Conservation (phyloP, 768 basidiomycete genomes). For the Rhodotorula toruloides region DNA sequence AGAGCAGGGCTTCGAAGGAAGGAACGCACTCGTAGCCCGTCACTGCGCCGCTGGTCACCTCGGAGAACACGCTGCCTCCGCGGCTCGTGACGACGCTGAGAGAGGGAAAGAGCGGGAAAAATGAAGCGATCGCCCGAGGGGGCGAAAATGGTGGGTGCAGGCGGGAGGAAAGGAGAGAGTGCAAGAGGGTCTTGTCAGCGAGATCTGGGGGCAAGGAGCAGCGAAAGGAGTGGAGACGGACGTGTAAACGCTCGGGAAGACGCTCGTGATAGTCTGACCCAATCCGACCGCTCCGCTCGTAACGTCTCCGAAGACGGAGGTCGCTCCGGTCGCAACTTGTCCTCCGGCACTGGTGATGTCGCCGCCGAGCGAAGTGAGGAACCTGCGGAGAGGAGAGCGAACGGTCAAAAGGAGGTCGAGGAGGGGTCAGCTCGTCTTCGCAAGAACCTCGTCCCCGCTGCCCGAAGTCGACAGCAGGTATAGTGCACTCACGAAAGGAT, state of each 20-base stretch:
- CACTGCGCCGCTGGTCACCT: constrained; percentile 1
- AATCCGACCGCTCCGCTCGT: constrained; percentile 5
- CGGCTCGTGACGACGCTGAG: constrained; percentile 12
- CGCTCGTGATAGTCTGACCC: neutral
- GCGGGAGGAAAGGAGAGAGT: no score
- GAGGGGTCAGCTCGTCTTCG: neutral
- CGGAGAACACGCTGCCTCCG: constrained; percentile 2
- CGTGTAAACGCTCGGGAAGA: constrained; percentile 13
- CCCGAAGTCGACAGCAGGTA: no score
- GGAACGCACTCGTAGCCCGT: neutral
- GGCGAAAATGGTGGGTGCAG: no score
- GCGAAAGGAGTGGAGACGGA: neutral
- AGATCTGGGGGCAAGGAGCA: neutral
- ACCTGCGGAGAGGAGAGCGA: neutral
- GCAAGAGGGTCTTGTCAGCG: no score
- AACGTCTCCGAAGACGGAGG: constrained; percentile 11
- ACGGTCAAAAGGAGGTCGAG: neutral
- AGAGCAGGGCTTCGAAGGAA: neutral
- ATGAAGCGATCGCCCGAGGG: no score
- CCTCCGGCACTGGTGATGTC: neutral
- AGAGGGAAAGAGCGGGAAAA: neutral
- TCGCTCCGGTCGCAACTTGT: neutral
- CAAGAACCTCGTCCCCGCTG: no score
- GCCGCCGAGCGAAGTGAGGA: constrained; percentile 7
- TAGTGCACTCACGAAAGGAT: constrained; percentile 19